phyloP scores from a whole-genome alignment of 73 alveolate species.

The Paraurostyla sp. region DNA sequence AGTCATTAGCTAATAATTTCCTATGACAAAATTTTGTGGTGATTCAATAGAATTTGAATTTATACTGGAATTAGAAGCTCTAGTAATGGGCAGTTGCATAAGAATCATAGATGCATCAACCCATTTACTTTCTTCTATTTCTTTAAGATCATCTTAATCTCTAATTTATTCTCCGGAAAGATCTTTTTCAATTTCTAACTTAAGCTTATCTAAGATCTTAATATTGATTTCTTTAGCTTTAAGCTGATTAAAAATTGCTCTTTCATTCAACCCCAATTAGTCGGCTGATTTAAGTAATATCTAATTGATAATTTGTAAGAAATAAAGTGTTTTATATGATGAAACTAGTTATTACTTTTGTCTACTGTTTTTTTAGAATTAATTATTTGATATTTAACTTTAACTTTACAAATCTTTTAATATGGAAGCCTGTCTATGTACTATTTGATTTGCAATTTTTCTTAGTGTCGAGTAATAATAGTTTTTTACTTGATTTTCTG shows the following conservation, averaged over 20 bases:
- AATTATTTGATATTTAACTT: background rate
- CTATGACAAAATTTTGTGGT: too few species aligned
- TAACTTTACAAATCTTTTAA: background rate
- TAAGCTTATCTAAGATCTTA: background rate
- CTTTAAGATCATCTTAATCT: background rate
- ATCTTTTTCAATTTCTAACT: background rate
- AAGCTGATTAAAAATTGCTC: background rate
- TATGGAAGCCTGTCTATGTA: background rate
- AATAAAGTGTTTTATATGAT: background rate
- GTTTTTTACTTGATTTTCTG: conserved; percentile 5
- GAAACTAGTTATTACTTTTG: background rate
- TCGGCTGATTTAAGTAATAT: background rate
- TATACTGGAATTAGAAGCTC: background rate
- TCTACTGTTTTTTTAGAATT: background rate
- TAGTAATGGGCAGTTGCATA: too few species aligned
- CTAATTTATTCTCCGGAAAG: too few species aligned
- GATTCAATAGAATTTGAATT: too few species aligned
- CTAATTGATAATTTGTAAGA: background rate
- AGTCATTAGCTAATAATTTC: background rate
- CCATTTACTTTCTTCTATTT: background rate
- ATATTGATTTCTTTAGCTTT: background rate
- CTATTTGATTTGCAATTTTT: background rate
- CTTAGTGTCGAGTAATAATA: background rate
- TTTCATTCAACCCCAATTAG: background rate
- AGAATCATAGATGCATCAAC: too few species aligned